Evolutionary conservation across 2,329 filamentous ascomycete genomes (phyloP), one percentile per base, ranked within the genome.

Genomic region (Fonsecaea monophora): DNA sequence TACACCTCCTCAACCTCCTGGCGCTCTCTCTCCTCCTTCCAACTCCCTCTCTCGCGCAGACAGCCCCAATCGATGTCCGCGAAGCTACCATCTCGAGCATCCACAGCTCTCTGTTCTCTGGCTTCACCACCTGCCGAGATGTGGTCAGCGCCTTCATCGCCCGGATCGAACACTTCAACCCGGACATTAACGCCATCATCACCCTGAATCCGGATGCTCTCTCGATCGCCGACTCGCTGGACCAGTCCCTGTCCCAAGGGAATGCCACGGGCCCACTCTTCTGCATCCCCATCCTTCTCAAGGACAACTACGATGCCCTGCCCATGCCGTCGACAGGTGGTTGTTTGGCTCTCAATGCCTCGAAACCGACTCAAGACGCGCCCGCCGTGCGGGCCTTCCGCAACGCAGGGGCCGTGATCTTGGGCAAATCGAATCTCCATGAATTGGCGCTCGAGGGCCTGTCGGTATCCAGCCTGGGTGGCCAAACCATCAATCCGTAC

Each of bases 401-500:
- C 13, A 71, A 76, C 1, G 82, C 84, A 4, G 86, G 86, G 2
- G 86, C 84, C 1, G 78, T 89, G 4, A 84, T 88, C 56, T 78
- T 89, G 2, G 86, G 85, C 38, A 89, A 89, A 73, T 81, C 83
- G 0, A 89, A 88, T 68, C 75, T 89, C 30, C 87, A 90, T 70
- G 87, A 89, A 74, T 79, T 90, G 59, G 87, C 88, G 0, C 78
- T 90, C 0, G 87, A 90, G 72, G 88, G 88, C 0, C 78, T 89
- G 45, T 84, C 83, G 1, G 86, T 88, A 1, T 89, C 87, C 0
- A 89, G 86, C 0, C 74, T 88, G 0, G 87, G 86, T 12, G 88
- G 88, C 0, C 88, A 90, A 75, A 89, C 87, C 0, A 74, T 86
- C 67, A 90, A 90, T 74, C 87, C 88, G 0, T 91, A 92, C 70